Evolutionary conservation across 2,329 filamentous ascomycete genomes (phyloP), one percentile per base, ranked within the genome.

Genomic region (Calonectria ilicicola): DNA sequence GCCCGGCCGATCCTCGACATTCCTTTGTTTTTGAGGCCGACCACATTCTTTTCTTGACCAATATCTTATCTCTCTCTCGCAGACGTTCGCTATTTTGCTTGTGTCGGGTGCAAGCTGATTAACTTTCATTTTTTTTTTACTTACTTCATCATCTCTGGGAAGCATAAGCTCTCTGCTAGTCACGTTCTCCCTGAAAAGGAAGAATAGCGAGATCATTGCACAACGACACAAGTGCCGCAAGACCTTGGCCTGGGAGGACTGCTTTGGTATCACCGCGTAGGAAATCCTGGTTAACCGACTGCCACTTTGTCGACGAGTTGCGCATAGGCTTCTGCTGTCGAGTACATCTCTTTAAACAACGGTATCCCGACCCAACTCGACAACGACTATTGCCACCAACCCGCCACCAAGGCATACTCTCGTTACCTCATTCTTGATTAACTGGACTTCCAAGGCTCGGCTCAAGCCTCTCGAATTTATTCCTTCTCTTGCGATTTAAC

Each of bases 21-120:
- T 79, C 78, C 71, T 78, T 79, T 47, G 27, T 60, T 72, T 72
- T 64, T 65, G 69, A 35, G 72, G 69, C 70, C 74, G 70, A 74
- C 72, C 51, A 51, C 77, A 51, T 38, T 72, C 70, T 29, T 72
- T 74, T 47, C 65, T 53, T 65, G 27, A 69, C 14, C 47, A 67
- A 26, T 21, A 53, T 49, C 40, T 40, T 14, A 29, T 29, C 19
- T 44, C 40, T 19, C 40, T 17, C 53, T 23, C 32, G 40, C 53
- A 60, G 53, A 60, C 53, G 14, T 19, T 60, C 53, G 21, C 53
- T 69, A 64, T 47, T 62, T 72, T 46, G 21, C 44, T 21, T 40
- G 42, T 47, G 44, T 47, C 23, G n/a, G 44, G 44, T 47, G 44
- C 44, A 47, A 23, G 7, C n/a, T 23, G 44, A 68, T 69, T 47